Base-by-base conservation (phyloP, 139 green algal genomes). In the Limnomonas spitsbergensis region DNA sequence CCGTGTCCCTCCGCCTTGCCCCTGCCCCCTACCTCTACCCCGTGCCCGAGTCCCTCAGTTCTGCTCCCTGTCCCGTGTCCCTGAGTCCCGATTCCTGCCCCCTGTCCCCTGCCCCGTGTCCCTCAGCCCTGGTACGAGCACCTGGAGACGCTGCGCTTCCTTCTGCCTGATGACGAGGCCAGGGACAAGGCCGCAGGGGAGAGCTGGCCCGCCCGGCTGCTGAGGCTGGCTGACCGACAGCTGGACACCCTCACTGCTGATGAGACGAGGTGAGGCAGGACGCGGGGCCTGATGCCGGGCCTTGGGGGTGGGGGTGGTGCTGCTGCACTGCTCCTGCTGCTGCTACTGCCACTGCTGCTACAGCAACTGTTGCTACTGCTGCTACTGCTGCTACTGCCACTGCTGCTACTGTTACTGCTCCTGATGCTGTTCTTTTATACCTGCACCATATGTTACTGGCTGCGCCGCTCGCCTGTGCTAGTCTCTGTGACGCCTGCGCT, bases 91-190 rank as follows among this genome's bases (percentile, higher is more conserved):
- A n/a, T n/a, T n/a, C n/a, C n/a, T n/a, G n/a, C 29, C 66, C 24
- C 24, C 27, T 37, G 6, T 7, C 66, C 9, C 29, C 66, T 37
- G 7, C 66, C 24, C 66, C 29, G 9, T 24, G 29, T 72, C 31
- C 24, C 47, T 61, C 47, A 61, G 14, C 56, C 56, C 27, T 70
- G 56, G 56, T 70, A 70, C 29, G 56, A 70, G 14, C 56, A 70
- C 29, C 81, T 95, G 34, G 84, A 93, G 69, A 36, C 67, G 27
- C 77, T 90, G 74, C 80, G 79, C 2, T 88, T 89, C 79, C 72
- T 87, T 56, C 83, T 93, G 52, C 79, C 83, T 2, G 84, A 92
- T 39, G 87, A 93, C 2, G 89, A 91, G 27, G 74, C 84, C 3
- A 76, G 53, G 9, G 84, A 91, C 35, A 91, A 87, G 83, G 68